These are phyloP conservation scores for Tricholomella constricta DNA, from an alignment of 768 basidiomycete genomes.

Conservation along the genomic window DNA sequence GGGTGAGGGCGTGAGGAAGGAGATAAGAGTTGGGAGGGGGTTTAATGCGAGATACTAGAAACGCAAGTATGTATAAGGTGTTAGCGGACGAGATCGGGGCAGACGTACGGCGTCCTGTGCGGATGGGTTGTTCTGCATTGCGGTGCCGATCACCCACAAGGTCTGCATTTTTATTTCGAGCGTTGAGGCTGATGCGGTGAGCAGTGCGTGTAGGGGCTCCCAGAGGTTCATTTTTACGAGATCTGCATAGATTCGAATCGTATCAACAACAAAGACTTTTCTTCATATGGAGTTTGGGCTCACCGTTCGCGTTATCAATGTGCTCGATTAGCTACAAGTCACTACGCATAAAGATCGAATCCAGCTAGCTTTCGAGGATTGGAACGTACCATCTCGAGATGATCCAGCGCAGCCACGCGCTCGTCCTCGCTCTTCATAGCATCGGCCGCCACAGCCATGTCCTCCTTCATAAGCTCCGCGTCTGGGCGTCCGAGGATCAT, in stretches of 20 bases:
- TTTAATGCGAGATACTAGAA: constrained; percentile 61
- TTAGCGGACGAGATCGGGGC: neutral
- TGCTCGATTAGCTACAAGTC: constrained; percentile 71
- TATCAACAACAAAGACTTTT: neutral
- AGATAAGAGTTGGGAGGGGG: constrained; percentile 65
- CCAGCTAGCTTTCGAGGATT: neutral
- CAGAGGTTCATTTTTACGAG: constrained; percentile 76
- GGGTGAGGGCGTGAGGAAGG: constrained; percentile 56
- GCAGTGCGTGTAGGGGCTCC: constrained; percentile 70
- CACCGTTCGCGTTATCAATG: constrained; percentile 91
- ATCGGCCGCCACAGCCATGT: constrained; percentile 66
- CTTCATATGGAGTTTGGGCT: constrained; percentile 31
- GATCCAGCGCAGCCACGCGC: constrained; percentile 71
- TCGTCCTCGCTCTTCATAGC: constrained; percentile 52
- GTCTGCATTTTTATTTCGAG: constrained; percentile 66
- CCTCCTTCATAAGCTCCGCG: constrained; percentile 81
- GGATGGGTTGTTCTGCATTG: constrained; percentile 85
- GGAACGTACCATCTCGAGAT: constrained; percentile 79
- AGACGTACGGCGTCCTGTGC: constrained; percentile 73
- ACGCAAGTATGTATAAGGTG: neutral
- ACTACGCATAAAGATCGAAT: neutral
- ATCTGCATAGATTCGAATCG: constrained; percentile 38
- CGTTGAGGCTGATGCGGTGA: constrained; percentile 54
- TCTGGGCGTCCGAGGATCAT: constrained; percentile 84
- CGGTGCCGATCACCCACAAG: constrained; percentile 88